phyloP scores from a whole-genome alignment of 2,329 filamentous ascomycete genomes.

The Scytalidium lignicola region DNA sequence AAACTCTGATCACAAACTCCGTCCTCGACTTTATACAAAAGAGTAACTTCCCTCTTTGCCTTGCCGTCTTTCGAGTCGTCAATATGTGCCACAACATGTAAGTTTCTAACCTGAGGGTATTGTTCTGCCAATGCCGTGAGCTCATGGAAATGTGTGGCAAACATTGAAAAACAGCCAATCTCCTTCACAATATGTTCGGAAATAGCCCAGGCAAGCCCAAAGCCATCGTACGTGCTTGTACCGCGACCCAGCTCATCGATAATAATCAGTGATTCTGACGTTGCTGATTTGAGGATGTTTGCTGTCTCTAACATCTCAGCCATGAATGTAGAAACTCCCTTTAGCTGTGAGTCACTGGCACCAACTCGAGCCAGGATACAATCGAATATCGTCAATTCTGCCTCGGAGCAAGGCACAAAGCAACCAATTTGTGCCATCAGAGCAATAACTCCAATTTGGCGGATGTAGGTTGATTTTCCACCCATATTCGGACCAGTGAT shows the following conservation, averaged over 20 bases:
- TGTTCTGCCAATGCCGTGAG: constrained; percentile 85
- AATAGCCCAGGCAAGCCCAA: constrained; percentile 98
- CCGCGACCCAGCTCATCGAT: constrained; percentile 96
- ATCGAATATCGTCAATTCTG: constrained; percentile 93
- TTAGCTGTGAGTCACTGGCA: constrained; percentile 92
- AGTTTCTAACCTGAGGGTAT: constrained; percentile 81
- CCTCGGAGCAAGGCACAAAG: constrained; percentile 87
- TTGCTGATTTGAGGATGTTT: constrained; percentile 96
- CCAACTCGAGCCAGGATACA: constrained; percentile 94
- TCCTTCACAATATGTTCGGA: constrained; percentile 95
- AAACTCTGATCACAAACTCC: constrained; percentile 97
- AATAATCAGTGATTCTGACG: constrained; percentile 92
- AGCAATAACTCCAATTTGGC: constrained; percentile 93
- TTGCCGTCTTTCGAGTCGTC: constrained; percentile 36
- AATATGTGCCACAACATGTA: constrained; percentile 96
- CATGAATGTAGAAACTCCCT: constrained; percentile 98
- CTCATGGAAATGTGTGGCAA: constrained; percentile 98
- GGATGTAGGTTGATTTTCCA: constrained; percentile 96
- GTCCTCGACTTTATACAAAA: constrained; percentile 93
- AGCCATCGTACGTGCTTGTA: constrained; percentile 96
- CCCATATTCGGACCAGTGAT: constrained; percentile 99
- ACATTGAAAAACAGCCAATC: constrained; percentile 89
- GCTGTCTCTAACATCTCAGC: constrained; percentile 99
- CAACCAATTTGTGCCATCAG: constrained; percentile 96
- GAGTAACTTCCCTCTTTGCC: constrained; percentile 71